Conservation (phyloP, 352 stramenopile genomes). For the Globisporangium takayamanum region DNA sequence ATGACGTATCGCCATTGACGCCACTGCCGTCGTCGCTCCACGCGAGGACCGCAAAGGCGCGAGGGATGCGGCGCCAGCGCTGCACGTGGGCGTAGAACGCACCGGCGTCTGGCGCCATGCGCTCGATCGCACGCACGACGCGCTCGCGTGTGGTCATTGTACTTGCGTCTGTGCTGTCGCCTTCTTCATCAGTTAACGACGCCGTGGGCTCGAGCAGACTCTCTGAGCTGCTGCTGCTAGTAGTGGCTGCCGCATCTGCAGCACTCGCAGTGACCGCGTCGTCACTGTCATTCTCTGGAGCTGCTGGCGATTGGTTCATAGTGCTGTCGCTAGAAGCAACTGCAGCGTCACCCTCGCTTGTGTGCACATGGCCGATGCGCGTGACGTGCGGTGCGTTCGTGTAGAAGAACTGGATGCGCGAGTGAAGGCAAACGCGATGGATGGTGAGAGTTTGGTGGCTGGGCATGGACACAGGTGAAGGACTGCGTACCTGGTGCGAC, state of each 20-base stretch:
- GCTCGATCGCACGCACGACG: slow-evolving; percentile 21
- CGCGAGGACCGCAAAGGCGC: slow-evolving; percentile 27
- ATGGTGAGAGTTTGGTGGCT: background rate
- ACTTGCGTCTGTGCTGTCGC: background rate
- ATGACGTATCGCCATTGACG: background rate
- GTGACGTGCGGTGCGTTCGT: slow-evolving; percentile 12
- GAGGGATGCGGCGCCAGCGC: slow-evolving; percentile 44
- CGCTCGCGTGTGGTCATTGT: slow-evolving; percentile 4
- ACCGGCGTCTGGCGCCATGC: slow-evolving; percentile 18
- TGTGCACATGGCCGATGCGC: background rate
- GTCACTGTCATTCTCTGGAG: background rate
- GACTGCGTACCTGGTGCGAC: slow-evolving; percentile 6
- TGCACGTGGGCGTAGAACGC: slow-evolving; percentile 41
- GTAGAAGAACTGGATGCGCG: slow-evolving; percentile 21
- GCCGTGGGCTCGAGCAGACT: slow-evolving; percentile 10
- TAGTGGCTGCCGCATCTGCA: background rate
- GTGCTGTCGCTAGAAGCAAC: background rate
- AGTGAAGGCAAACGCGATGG: background rate
- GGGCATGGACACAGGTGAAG: no score
- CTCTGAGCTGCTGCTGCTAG: slow-evolving; percentile 1
- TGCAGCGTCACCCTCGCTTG: background rate
- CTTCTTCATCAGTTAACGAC: background rate
- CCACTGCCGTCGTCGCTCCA: slow-evolving; percentile 11
- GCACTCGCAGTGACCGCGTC: background rate
- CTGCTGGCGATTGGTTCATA: background rate